Percentiles rank a stretch among this genome's conserved stretches.
Conservation (phyloP, 2,329 filamentous ascomycete species). For the Aspergillus amoenus region DNA sequence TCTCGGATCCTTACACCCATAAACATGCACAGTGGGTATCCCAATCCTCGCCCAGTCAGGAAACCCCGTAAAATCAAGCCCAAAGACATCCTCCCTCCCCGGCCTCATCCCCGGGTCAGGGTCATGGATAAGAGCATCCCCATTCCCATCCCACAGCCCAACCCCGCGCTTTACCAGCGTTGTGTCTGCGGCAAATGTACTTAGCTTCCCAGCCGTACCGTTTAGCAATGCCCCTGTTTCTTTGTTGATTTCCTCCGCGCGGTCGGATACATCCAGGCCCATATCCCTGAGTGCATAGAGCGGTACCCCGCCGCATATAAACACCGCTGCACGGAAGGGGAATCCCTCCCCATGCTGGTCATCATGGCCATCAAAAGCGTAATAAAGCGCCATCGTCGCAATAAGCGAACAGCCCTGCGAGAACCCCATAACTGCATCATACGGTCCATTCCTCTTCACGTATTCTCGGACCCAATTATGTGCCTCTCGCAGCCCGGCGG, state of each 20-base stretch:
- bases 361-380: not conserved
- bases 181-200: not conserved
- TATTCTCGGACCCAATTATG: not conserved
- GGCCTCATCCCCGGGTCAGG: not conserved
- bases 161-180: not conserved
- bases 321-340: not conserved
- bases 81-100: not conserved
- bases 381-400: not conserved
- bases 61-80: conserved; percentile 1
- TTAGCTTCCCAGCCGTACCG: not conserved
- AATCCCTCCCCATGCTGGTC: not conserved
- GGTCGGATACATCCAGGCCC: not conserved
- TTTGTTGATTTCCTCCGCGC: not conserved
- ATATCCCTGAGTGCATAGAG: not conserved
- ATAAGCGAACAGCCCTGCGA: conserved; percentile 1
- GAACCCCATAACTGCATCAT: conserved; percentile 1
- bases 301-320: conserved; percentile 4
- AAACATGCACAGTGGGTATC: conserved; percentile 4
- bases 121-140: not conserved
- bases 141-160: not conserved
- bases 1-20: conserved; percentile 1
- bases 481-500: not conserved
- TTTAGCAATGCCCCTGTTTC: not conserved
- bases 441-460: not conserved
- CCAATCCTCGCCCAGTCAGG: not conserved